Base-by-base conservation (phyloP, 768 basidiomycete species). In the Coprinellus micaceus region DNA sequence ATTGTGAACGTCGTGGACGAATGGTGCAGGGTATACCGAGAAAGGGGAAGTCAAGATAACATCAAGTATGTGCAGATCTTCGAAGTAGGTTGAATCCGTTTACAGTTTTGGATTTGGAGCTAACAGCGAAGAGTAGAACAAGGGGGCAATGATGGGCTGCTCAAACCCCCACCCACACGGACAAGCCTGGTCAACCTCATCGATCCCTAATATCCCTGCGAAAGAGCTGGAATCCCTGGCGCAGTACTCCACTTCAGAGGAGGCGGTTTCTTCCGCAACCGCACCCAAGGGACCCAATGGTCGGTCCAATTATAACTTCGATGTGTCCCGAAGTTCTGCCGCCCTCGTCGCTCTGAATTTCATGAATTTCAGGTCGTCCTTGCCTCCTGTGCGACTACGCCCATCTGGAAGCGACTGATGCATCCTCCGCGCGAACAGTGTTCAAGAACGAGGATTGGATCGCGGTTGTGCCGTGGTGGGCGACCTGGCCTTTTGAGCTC, bases 111-210 rank as follows among this genome's bases (percentile, higher is more conserved):
- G n/a, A n/a, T n/a, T n/a, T n/a, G n/a, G n/a, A n/a, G n/a, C n/a
- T n/a, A n/a, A n/a, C n/a, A n/a, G n/a, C 28, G 47, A 9, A 6
- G 24, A 6, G 21, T 40, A 93, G 87, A 94, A 94, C 70, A 95
- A 94, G 72, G 94, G 94, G 2, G 72, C 86, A 2, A 94, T 93
- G 77, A 95, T 95, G 94, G 94, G 94, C 11, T 95, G 92, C 66
- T 92, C 89, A 6, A 96, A 95, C 65, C 91, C 93, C 24, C 94
- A 96, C 67, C 93, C 94, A 0, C 94, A 96, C 68, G 91, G 93
- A 21, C 94, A 97, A 69, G 83, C 86, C 15, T 93, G 92, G 90
- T 88, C 91, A 2, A 70, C 87, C 3, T 89, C 88, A 2, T 76
- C 76, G 15, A 72, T 94, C 6, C 93, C 92, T 0, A 81, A 83